phyloP scores from a whole-genome alignment of 1,284 basidiomycete species.

The Cystobasidium slooffiae region DNA sequence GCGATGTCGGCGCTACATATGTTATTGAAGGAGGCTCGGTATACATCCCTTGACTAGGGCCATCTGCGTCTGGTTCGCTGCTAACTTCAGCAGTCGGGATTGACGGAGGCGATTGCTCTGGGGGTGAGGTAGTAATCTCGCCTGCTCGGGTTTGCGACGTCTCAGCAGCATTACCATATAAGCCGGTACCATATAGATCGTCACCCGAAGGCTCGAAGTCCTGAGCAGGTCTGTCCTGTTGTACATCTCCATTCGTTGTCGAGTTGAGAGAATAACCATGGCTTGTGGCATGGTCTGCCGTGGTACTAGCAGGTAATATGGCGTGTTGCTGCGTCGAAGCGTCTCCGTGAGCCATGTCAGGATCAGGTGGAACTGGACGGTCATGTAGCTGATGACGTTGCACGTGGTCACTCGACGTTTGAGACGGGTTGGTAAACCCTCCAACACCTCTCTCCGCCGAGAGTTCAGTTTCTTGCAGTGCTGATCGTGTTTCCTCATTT shows the following conservation, averaged over 20 bases:
- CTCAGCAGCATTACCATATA: constrained; percentile 12
- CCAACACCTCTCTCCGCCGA: constrained; percentile 1
- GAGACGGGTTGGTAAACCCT: neutral
- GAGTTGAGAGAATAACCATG: neutral
- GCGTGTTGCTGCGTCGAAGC: too few relatives aligned
- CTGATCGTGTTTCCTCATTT: constrained; percentile 19
- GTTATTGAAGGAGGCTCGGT: neutral
- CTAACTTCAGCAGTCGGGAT: neutral
- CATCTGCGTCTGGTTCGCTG: neutral
- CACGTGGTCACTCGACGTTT: neutral
- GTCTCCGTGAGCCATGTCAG: neutral
- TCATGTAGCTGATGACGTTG: constrained; percentile 30
- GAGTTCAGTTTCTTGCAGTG: constrained; percentile 7
- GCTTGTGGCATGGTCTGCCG: neutral
- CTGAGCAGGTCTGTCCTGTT: neutral
- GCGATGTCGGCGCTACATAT: neutral
- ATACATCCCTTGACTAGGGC: neutral
- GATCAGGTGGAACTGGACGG: constrained; percentile 12
- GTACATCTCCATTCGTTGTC: too few relatives aligned
- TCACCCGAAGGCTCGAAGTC: constrained; percentile 27
- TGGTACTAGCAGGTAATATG: too few relatives aligned
- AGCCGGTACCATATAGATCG: constrained; percentile 34
- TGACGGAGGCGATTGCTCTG: neutral
- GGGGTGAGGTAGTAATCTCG: neutral
- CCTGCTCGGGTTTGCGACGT: neutral